Percentiles rank a stretch among this genome's conserved stretches.
phyloP scores from a whole-genome alignment of 768 basidiomycete genomes.

The Coprinellus micaceus region DNA sequence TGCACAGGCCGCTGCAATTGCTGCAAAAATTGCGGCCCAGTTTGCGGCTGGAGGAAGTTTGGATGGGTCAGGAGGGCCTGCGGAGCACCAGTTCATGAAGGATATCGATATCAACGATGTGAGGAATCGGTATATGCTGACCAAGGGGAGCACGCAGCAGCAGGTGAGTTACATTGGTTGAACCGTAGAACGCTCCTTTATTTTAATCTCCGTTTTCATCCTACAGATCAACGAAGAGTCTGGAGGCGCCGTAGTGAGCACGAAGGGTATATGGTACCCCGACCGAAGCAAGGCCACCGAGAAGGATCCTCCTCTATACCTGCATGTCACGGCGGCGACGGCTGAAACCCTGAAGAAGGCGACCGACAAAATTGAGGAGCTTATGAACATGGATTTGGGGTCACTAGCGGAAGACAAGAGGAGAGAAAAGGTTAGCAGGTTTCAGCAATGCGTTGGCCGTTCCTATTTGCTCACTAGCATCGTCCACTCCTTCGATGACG shows the following conservation, averaged over 20 bases:
- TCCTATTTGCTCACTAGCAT: not conserved
- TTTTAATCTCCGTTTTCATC: too few species aligned
- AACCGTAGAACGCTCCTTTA: too few species aligned
- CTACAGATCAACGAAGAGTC: conserved; percentile 90
- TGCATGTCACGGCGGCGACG: conserved; percentile 82
- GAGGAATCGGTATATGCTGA: conserved; percentile 91
- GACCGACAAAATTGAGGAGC: conserved; percentile 68
- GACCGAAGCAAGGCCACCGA: conserved; percentile 88
- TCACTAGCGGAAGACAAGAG: conserved; percentile 70
- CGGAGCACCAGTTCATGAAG: conserved; percentile 74
- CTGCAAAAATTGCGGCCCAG: conserved; percentile 93
- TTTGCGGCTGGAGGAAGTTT: conserved; percentile 48
- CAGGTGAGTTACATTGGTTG: conserved; percentile 67
- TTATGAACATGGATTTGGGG: conserved; percentile 71
- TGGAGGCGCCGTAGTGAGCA: conserved; percentile 79
- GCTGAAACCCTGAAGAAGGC: conserved; percentile 64
- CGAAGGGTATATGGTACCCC: conserved; percentile 95
- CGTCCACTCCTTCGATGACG: not conserved
- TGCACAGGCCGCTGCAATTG: conserved; percentile 73
- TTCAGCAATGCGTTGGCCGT: not conserved
- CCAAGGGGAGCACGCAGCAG: conserved; percentile 87
- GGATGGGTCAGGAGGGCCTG: conserved; percentile 40
- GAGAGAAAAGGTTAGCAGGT: conserved; percentile 55
- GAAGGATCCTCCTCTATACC: conserved; percentile 89
- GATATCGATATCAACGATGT: conserved; percentile 98